Base-by-base conservation (phyloP, 768 basidiomycete species). In the Leucocoprinus sp. region DNA sequence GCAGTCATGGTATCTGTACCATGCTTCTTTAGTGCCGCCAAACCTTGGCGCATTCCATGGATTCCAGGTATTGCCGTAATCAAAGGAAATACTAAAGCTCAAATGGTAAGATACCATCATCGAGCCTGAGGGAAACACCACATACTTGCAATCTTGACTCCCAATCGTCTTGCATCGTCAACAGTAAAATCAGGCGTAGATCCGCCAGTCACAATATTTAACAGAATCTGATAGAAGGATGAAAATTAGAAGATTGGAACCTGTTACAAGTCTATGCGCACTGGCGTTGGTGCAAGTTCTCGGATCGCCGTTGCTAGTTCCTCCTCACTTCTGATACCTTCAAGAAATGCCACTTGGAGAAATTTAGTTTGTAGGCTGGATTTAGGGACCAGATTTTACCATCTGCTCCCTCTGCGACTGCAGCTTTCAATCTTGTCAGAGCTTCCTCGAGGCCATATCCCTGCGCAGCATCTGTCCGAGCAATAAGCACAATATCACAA, bases 381-480 rank as follows among this genome's bases (percentile, higher is more conserved):
- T n/a, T n/a, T n/a, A n/a, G n/a, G n/a, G n/a, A n/a, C n/a, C n/a
- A n/a, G n/a, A n/a, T 14, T 12, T n/a, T 9, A 40, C 70, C 69
- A 49, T 76, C 72, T 3, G 74, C 73, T 11, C 62, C 62, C 14
- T 56, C 63, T 21, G 52, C 67, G 6, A 68, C 63, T 0, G 74
- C 74, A 26, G 70, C 64, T 58, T 71, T 67, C 47, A 75, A 57
- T 17, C 75, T 64, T 15, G 51, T 55, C 48, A 77, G 50, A 0
- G 73, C 73, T 52, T 74, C 74, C 17, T 76, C 72, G 65, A 75
- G 66, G 15, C 72, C 74, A 35, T 66, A 59, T 5, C 65, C 65
- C 56, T 76, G 74, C n/a, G 69, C 70, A 5, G 72, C 69, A 55
- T 76, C 75, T 8, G 74, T 74, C 38, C 74, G 63, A 21, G 70